Evolutionary conservation across 805 yeast species (phyloP), one percentile per base, ranked within the genome.

Genomic region (Candida manassasensis): DNA sequence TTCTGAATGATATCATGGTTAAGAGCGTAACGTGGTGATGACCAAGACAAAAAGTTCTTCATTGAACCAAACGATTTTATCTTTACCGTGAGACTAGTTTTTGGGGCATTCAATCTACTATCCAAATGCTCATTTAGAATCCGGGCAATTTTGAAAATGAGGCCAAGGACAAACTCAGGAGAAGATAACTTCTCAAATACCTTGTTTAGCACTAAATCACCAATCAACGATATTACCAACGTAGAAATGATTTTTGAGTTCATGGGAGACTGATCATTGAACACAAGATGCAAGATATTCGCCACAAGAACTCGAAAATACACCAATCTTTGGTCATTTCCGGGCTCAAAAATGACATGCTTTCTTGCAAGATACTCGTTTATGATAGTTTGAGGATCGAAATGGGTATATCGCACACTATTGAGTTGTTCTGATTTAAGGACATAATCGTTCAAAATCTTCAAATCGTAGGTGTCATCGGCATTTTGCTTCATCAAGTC

Each of bases 151-250:
- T 29, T 34, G 11, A 31, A 37, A 2, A 50, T 38, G 1, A 47
- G 18, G 21, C 40, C 46, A n/a, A 57, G 32, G 1, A 61, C 35
- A 34, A 62, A 59, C 6, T 45, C 38, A 0, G 62, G 61, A 7
- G 50, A 34, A 3, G 61, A 39, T 13, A 61, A 34, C 38, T 50
- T 53, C 2, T 39, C 47, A 11, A 59, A 25, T 1, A 53, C 36
- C 31, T 53, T 53, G 12, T 35, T 41, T 15, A 62, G 32, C 3
- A 62, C 56, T 34, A 60, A 40, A 43, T 61, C 66, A 13, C 59
- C 47, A 16, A 58, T 29, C n/a, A 60, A 36, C n/a, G 47, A 35
- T 8, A 38, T 44, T 1, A 55, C 41, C 21, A 61, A 48, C 28
- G 46, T 44, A 25, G 44, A 39, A 3, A 53, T 40, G 3, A 59